Evolutionary conservation across 2,329 filamentous ascomycete genomes (phyloP), one percentile per base, ranked within the genome.

Genomic region (Metarhizium guizhouense): DNA sequence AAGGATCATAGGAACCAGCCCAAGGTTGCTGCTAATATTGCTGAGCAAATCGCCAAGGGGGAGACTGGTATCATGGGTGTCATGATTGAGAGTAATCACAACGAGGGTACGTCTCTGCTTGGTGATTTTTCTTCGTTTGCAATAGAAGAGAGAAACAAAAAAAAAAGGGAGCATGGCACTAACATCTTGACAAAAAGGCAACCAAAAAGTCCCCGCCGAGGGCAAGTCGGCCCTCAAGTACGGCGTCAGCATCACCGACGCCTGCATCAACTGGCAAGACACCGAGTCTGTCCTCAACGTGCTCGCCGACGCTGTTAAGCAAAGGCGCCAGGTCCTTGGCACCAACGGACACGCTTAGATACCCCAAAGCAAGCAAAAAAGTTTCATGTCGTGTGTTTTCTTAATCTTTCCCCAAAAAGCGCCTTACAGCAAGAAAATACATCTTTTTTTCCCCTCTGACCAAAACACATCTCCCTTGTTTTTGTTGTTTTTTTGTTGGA

Each of bases 1-100:
- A 99, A 99, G 82, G 84, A 97, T 74, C 93, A 97, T 80, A 91
- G 85, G 76, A 99, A 97, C 74, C 94, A 99, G 75, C 92, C 92
- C 62, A 91, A 93, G 79, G 94, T 99, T 20, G 92, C 91, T 3
- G 85, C 84, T 52, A 82, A 79, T 11, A 71, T 99, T 56, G 91
- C 89, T 2, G 85, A 88, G 66, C 94, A 99, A 75, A 88, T 99
- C 58, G 80, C 86, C 54, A 83, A 81, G 56, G 94, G 94, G 40
- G 93, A 97, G 76, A 81, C 81, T 3, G 87, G 79, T 51, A 94
- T 99, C 67, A 93, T 96, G 84, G 94, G 94, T 65, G 90, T 97
- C 58, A 99, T 99, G 94, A 95, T 99, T 66, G 94, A 99, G 78
- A 95, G 89, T 72, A 89, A 97, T 72, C 95, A 97, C 74, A 87